Percentiles rank a stretch among this genome's conserved stretches.
Evolutionary conservation across 2,329 filamentous ascomycete genomes (phyloP).

Genomic region (Neofusicoccum parvum): DNA sequence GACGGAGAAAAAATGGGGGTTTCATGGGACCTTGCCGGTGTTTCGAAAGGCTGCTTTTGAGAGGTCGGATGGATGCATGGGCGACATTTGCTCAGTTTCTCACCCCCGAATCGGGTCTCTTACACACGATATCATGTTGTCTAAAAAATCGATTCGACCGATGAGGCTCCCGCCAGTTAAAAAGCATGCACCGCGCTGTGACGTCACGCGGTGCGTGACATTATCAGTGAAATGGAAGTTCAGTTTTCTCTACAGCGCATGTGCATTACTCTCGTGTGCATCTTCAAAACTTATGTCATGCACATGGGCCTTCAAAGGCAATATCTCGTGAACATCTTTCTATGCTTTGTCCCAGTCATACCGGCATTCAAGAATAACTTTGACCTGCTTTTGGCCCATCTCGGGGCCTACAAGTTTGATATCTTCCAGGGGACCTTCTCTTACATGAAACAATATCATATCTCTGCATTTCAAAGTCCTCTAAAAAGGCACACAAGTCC

Average conservation of each 20-base stretch:
- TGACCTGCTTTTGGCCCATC: no score
- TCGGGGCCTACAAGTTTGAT: no score
- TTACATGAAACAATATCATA: no score
- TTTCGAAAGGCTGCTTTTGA: constrained; percentile 21
- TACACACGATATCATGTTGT: constrained; percentile 23
- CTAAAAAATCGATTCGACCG: constrained; percentile 22
- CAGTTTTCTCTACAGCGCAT: background rate
- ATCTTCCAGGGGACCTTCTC: no score
- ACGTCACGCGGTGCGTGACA: constrained; percentile 7
- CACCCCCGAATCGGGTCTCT: constrained; percentile 19
- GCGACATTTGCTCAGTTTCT: constrained; percentile 19
- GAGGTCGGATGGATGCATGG: constrained; percentile 22
- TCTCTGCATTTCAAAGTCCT: background rate
- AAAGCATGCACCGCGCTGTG: background rate
- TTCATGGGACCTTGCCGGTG: constrained; percentile 21
- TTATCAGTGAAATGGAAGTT: background rate
- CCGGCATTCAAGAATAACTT: no score
- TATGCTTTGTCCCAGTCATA: no score
- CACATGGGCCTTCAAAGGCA: no score
- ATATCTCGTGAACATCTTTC: no score
- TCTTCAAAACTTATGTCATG: no score
- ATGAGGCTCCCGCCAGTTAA: constrained; percentile 9
- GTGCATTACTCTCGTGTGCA: no score
- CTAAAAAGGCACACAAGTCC: background rate
- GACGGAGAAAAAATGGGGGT: constrained; percentile 19